Percentiles rank a stretch among this genome's conserved stretches.
Evolutionary conservation across 1,139 yeast genomes (phyloP).

Genomic region (Ogataea hybrid): DNA sequence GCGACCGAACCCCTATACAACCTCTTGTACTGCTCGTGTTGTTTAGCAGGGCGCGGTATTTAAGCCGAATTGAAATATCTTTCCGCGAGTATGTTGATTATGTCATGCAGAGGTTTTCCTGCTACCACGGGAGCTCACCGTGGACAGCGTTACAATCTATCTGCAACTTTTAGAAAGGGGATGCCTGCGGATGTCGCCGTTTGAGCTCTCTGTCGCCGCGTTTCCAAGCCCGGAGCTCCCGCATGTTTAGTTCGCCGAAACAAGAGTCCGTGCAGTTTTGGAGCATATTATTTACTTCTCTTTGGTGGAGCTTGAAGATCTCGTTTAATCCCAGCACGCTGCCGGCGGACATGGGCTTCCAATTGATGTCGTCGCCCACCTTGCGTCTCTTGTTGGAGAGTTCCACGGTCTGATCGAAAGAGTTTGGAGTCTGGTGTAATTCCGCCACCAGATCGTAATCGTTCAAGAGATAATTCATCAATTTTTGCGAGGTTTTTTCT

Average conservation of each 20-base stretch:
- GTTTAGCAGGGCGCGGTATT: not conserved
- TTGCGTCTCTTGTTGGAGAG: slow-evolving; percentile 19
- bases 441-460: slow-evolving; percentile 13
- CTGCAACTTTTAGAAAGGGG: not conserved
- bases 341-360: slow-evolving; percentile 25
- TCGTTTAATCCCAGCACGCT: slow-evolving; percentile 22
- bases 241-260: slow-evolving; percentile 25
- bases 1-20: not conserved
- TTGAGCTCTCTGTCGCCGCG: slow-evolving; percentile 17
- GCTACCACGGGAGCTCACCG: not conserved
- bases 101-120: not conserved
- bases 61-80: not conserved
- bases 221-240: slow-evolving; percentile 25
- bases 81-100: not conserved
- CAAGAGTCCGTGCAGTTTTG: slow-evolving; percentile 16
- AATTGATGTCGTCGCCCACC: slow-evolving; percentile 24
- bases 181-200: slow-evolving; percentile 7
- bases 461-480: slow-evolving; percentile 12
- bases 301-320: slow-evolving; percentile 18
- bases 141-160: not conserved
- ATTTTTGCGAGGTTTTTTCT: slow-evolving; percentile 10
- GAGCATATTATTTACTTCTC: slow-evolving; percentile 17
- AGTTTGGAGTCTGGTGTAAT: slow-evolving; percentile 1
- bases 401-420: slow-evolving; percentile 2
- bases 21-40: not conserved